Base-by-base conservation (phyloP, 192 early-diverging fungal genomes). In the Coemansia nantahalensis region DNA sequence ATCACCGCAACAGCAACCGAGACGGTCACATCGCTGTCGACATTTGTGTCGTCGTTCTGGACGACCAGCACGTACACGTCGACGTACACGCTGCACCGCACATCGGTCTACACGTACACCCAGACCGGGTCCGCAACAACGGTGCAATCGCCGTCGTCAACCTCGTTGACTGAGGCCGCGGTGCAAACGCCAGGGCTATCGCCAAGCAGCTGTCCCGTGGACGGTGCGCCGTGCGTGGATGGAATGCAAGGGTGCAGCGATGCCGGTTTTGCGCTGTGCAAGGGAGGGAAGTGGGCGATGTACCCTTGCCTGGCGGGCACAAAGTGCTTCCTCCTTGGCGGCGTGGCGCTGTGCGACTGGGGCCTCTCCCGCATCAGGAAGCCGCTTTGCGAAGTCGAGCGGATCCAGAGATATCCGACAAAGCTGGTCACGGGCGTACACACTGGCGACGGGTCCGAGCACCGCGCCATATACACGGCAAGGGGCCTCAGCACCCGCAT, bases 21-120 rank as follows among this genome's bases (percentile, higher is more conserved):
- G 35, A 64, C 62, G 19, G 26, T 65, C 14, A 72, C 61, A 13
- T 59, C 68, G 0, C 55, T 72, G 8, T 65, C 56, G n/a, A 72
- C 68, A 8, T 52, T 65, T 56, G 51, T 59, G 15, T 53, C 62
- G 7, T 22, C 56, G 1, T 18, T 34, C 18, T 6, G 34, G 11
- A 51, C 51, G 7, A 43, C 44, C 14, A 26, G 48, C 8, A 72
- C 68, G 14, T 35, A 39, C 12, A 54, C 39, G 17, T 44, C 56
- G 9, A 51, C 57, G 8, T 51, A 48, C 11, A 72, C 52, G 1
- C 56, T 42, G 4, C 53, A 60, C 32, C n/a, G 56, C 13, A 72
- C 61, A 4, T 35, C 40, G 8, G 28, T 50, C 17, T 46, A 59
- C 24, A 67, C 64, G 8, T 45, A 50, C 21, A 59, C 51, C 0